Percentiles rank a stretch among this genome's conserved stretches.
Evolutionary conservation across 139 green algal genomes (phyloP).

Genomic region (Micractinium sp.): DNA sequence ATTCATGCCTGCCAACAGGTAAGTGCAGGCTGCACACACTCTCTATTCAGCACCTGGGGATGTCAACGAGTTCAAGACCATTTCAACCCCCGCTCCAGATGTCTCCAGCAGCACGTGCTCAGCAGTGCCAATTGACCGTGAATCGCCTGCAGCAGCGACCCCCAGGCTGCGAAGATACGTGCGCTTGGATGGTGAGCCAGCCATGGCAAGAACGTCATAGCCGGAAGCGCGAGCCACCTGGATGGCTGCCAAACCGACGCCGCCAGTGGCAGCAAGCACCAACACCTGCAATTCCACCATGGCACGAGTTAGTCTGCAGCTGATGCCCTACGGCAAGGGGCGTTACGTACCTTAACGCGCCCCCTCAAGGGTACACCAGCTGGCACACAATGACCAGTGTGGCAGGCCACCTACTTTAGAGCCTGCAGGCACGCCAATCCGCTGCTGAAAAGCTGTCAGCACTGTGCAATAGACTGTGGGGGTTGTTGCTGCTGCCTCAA

Average conservation of each 20-base stretch:
- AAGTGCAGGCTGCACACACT: background rate
- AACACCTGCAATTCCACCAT: slow-evolving; percentile 47
- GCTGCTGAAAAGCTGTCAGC: slow-evolving; percentile 30
- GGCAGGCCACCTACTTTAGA: background rate
- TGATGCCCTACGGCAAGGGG: no score
- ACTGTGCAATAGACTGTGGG: slow-evolving; percentile 85
- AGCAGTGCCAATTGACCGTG: slow-evolving; percentile 62
- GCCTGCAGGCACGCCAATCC: background rate
- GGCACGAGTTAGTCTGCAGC: no score
- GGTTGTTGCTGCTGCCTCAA: slow-evolving; percentile 73
- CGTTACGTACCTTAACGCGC: no score
- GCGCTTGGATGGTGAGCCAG: slow-evolving; percentile 63
- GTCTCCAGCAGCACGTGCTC: background rate
- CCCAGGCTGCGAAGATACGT: slow-evolving; percentile 55
- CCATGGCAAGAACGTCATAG: slow-evolving; percentile 53
- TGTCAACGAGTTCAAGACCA: slow-evolving; percentile 85
- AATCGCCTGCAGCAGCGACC: slow-evolving; percentile 49
- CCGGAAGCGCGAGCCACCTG: slow-evolving; percentile 28
- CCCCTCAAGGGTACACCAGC: no score
- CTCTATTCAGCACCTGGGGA: slow-evolving; percentile 37
- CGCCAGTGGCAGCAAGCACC: slow-evolving; percentile 77
- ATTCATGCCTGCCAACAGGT: no score
- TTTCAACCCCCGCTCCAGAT: background rate
- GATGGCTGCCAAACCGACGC: slow-evolving; percentile 76
- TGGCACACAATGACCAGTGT: no score